phyloP scores from a whole-genome alignment of 2,329 filamentous ascomycete genomes.

The Knoxdaviesia capensis region DNA sequence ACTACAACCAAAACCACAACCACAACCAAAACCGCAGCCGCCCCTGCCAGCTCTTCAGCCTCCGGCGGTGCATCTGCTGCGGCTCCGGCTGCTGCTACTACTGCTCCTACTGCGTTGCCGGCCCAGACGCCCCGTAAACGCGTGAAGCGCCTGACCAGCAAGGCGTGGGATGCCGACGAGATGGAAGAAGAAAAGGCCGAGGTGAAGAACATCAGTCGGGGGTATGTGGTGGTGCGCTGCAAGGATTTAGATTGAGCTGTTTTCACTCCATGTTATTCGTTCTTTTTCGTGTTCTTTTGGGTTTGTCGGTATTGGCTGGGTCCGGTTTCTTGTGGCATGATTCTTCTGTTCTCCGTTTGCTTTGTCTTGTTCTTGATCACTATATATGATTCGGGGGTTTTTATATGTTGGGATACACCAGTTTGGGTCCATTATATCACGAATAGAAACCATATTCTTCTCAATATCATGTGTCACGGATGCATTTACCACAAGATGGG shows the following conservation, averaged over 20 bases:
- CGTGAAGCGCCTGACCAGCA: slow-evolving; percentile 14
- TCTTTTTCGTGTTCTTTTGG: slow-evolving; percentile 2
- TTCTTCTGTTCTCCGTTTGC: slow-evolving; percentile 1
- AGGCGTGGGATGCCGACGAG: slow-evolving; percentile 4
- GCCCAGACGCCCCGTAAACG: background rate
- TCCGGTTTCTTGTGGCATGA: slow-evolving; percentile 3
- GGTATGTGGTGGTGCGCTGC: slow-evolving; percentile 32
- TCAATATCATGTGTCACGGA: background rate
- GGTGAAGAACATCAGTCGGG: slow-evolving; percentile 23
- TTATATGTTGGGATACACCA: no score
- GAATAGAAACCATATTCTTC: background rate
- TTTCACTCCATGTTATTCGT: slow-evolving; percentile 4
- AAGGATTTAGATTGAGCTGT: slow-evolving; percentile 25
- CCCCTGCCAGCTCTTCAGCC: background rate
- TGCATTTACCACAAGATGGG: no score
- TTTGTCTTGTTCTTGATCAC: background rate
- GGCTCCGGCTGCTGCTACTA: no score
- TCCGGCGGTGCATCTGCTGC: no score
- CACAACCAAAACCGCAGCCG: background rate
- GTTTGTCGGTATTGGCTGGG: background rate
- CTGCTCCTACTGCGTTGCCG: slow-evolving; percentile 1
- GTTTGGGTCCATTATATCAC: no score
- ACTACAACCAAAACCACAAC: background rate
- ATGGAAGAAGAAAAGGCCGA: slow-evolving; percentile 31
- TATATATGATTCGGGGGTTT: background rate